Evolutionary conservation across 2,329 filamentous ascomycete species (phyloP), one percentile per base, ranked within the genome.

Genomic region (Kalaharituber pfeilii): DNA sequence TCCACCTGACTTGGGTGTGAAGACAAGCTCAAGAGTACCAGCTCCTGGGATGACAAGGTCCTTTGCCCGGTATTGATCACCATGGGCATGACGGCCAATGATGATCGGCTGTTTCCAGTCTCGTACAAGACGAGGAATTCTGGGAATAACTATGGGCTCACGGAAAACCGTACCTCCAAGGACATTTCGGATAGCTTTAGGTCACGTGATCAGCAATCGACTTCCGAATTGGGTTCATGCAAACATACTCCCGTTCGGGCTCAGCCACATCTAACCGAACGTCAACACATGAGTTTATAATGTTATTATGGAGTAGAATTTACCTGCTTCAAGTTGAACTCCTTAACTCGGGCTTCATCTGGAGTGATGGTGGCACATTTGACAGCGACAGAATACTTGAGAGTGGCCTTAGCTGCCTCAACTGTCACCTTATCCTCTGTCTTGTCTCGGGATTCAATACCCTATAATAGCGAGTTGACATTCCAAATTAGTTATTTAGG

Each of bases 101-200:
- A 96, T 91, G 72, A 98, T 98, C 69, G 91, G 87, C 75, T 95
- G 88, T 77, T 93, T 88, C 91, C 91, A 98, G 71, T 89, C 87
- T 49, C 86, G 87, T 52, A 98, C 86, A 55, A 98, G 81, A 66
- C 89, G 84, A 56, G 91, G 91, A 61, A 98, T 86, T 66, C 81
- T 79, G 63, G 84, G 84, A 66, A 98, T 96, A 67, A 98, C 86
- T 65, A 98, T 98, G 65, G 91, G 91, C 73, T 95, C 91, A 70
- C 91, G 85, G 83, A 98, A 98, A 66, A 98, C 89, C 66, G 91
- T 98, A 67, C 91, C 91, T 65, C 89, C 89, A 51, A 83, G 76
- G 57, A 74, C 74, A 66, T 83, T 83, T 64, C 80, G 76, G 72
- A 83, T 83, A 58, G 80, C 59, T 61, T 30, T 15, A 9, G 45